Base-by-base conservation (phyloP, 1,284 basidiomycete species). In the Cryptococcus sp. region DNA sequence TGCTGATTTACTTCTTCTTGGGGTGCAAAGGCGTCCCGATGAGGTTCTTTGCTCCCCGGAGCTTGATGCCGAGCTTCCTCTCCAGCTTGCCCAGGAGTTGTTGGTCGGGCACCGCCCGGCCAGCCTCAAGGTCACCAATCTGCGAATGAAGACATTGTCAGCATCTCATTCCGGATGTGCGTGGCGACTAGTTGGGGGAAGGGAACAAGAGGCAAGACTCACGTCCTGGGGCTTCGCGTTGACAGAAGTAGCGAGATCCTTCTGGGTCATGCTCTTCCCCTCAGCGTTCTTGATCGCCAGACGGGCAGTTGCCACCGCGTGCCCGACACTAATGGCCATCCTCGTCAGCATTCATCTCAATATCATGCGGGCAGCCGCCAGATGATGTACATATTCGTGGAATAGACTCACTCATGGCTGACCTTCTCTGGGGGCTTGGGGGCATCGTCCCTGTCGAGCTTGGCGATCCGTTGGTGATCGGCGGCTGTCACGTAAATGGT, bases 361-460 rank as follows among this genome's bases (percentile, higher is more conserved):
- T 49, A 15, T 47, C 15, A 12, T 33, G 12, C 46, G 24, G 23
- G 3, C 15, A 9, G 15, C 13, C 8, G 47, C 9, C 18, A 15
- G 38, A 49, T 36, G 35, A 37, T 47, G 21, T 28, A 35, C 28
- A 12, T 12, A n/a, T 21, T 2, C 28, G 3, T 13, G n/a, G 46
- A 18, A 45, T 16, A 21, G 18, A 71, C 75, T 62, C 56, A 77
- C 73, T 70, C 69, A 37, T 60, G 56, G 57, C 72, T 80, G 64
- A 98, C 82, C 78, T 94, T 96, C 62, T 88, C 74, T 45, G 95
- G 96, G 8, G 96, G 93, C 9, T 93, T 90, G 21, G 97, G 94
- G 70, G 97, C 95, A 78, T 98, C 96, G 69, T 96, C 91, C 56
- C 89, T 85, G 78, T 94, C 93, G 46, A 96, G 86, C 75, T 94